A percentile compares a stretch with the other conserved stretches of the same genome.
phyloP scores from a whole-genome alignment of 371 early-diverging fungal genomes.

The Mortierella sp. region DNA sequence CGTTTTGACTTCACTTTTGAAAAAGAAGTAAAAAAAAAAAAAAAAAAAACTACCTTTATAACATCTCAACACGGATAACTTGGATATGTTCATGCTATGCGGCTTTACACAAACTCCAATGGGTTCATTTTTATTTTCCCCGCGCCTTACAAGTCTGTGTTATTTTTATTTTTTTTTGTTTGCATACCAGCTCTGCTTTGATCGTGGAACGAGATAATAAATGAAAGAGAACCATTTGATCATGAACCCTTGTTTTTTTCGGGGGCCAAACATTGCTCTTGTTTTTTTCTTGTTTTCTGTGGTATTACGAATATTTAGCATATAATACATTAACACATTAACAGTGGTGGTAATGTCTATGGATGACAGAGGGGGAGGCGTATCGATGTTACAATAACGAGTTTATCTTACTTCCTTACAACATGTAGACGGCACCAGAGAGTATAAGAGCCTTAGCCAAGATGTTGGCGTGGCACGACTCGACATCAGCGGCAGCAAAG shows the following conservation, averaged over 20 bases:
- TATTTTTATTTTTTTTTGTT: too few species aligned
- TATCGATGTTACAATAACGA: neutral
- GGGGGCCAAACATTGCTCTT: neutral
- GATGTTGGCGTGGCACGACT: slow-evolving; percentile 35
- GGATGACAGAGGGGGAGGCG: too few species aligned
- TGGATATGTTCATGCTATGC: too few species aligned
- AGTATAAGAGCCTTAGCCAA: slow-evolving; percentile 41
- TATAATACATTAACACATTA: neutral
- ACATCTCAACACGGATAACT: too few species aligned
- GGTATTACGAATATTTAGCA: neutral
- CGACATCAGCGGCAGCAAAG: slow-evolving; percentile 5
- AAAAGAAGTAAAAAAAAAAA: slow-evolving; percentile 50
- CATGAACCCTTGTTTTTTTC: too few species aligned
- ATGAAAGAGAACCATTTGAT: too few species aligned
- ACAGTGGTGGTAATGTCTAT: too few species aligned
- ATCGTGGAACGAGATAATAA: too few species aligned
- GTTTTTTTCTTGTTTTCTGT: neutral
- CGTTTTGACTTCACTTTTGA: slow-evolving; percentile 54
- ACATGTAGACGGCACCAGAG: slow-evolving; percentile 47
- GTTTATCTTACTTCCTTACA: neutral
- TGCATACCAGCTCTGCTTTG: too few species aligned
- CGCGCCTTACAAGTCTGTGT: too few species aligned
- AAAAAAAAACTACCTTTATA: slow-evolving; percentile 8
- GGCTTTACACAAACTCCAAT: too few species aligned
- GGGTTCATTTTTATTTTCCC: too few species aligned